Percentiles rank a stretch among this genome's conserved stretches.
Conservation (phyloP, 345 rosid genomes). For the Rhodomyrtus tomentosa region DNA sequence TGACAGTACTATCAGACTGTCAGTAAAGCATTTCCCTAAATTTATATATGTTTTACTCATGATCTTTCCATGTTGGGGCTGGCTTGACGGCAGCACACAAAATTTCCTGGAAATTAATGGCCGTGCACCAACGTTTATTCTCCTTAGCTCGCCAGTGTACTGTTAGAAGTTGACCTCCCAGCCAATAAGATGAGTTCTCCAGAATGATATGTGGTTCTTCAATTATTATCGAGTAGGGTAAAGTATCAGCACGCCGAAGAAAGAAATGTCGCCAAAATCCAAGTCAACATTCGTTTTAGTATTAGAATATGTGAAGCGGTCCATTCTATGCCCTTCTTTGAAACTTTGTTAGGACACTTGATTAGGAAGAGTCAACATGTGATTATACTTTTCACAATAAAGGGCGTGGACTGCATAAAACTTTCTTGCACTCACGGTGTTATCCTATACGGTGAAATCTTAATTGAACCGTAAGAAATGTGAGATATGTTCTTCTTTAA, state of each 20-base stretch:
- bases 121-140: background rate
- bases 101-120: background rate
- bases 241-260: background rate
- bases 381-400: background rate
- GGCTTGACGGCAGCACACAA: background rate
- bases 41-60: too few relatives aligned
- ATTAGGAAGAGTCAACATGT: background rate
- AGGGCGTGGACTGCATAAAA: fast-evolving
- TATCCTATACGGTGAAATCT: background rate
- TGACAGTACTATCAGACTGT: too few relatives aligned
- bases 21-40: too few relatives aligned
- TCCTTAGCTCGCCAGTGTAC: background rate
- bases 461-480: background rate
- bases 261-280: background rate
- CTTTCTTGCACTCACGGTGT: background rate
- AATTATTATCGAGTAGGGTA: background rate
- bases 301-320: background rate
- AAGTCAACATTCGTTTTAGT: background rate
- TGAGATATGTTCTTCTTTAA: background rate
- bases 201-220: background rate
- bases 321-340: background rate
- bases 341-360: background rate
- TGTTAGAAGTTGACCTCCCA: background rate
- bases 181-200: background rate
- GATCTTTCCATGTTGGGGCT: too few relatives aligned